Evolutionary conservation across 805 yeast genomes (phyloP), one percentile per base, ranked within the genome.

Genomic region (Sugiyamaella americana): DNA sequence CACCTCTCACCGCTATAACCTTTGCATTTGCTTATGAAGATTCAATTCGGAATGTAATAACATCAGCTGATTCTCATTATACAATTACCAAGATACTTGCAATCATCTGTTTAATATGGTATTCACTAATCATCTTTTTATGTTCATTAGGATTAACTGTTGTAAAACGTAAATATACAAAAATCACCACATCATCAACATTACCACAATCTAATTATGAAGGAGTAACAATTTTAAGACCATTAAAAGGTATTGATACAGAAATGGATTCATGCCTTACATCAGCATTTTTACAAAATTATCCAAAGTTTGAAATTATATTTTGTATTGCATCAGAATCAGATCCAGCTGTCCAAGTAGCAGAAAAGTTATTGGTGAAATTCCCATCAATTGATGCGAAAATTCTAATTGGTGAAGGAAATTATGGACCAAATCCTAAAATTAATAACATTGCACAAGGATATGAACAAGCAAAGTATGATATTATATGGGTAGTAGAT

Each of bases 381-480:
- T 78, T 80, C 60, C 80, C 85, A 0, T 59, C 71, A 2, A 68
- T 80, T 4, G 79, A 83, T 56, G 74, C 87, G 18, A 70, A 71
- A 51, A 66, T 87, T 3, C 58, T 86, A 50, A 62, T 82, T 1
- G 83, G 79, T 39, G 64, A 68, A 17, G 65, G 56, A 3, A 49
- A 52, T 53, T 82, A 69, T 57, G 95, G 95, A 1, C 93, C 94
- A 3, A 87, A 87, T 57, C 96, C 96, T 4, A 87, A 87, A 64
- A 85, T 87, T 46, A 86, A 87, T 64, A 87, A 87, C 63, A 67
- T 87, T 40, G 80, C 87, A n/a, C 84, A 84, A 61, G 96, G 95
- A 4, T 86, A 82, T 58, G 62, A 68, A 35, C 63, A 63, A 2
- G 91, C 95, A 5, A 74, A 76, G 54, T 69, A 76, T 62, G 95